Percentiles rank a stretch among this genome's conserved stretches.
phyloP scores from a whole-genome alignment of 768 basidiomycete genomes.

The Boletellus emodensis region DNA sequence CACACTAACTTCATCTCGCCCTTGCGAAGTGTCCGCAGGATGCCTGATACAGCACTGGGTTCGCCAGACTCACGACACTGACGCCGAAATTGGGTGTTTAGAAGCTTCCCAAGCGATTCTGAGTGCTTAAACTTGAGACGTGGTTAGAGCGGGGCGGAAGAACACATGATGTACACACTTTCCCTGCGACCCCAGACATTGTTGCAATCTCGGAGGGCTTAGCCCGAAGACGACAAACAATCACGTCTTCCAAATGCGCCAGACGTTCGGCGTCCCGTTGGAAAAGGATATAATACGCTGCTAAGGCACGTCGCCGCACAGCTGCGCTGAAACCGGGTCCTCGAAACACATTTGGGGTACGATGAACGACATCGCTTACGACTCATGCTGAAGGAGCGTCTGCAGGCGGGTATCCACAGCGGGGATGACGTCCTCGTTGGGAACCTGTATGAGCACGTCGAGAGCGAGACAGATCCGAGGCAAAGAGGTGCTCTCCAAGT shows the following conservation, averaged over 20 bases:
- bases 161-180: constrained; percentile 16
- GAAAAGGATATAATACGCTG: constrained; percentile 55
- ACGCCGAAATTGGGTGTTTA: constrained; percentile 21
- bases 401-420: constrained; percentile 66
- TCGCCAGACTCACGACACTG: constrained; percentile 11
- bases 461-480: constrained; percentile 68
- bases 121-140: constrained; percentile 22
- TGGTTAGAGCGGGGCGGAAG: constrained; percentile 3
- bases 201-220: constrained; percentile 9
- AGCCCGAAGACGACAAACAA: constrained; percentile 10
- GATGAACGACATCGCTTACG: constrained; percentile 56
- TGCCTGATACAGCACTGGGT: neutral
- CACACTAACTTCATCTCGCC: constrained; percentile 23
- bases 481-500: constrained; percentile 57
- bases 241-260: constrained; percentile 33
- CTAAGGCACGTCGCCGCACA: constrained; percentile 59
- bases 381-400: constrained; percentile 64
- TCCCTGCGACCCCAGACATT: constrained; percentile 13
- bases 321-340: constrained; percentile 39
- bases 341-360: constrained; percentile 2
- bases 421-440: constrained; percentile 67
- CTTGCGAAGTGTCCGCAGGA: constrained; percentile 24
- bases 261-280: constrained; percentile 44
- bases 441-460: constrained; percentile 58
- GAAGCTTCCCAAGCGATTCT: constrained; percentile 15